Evolutionary conservation across 1,284 basidiomycete genomes (phyloP).

Genomic region (Cutaneotrichosporon mucoides): DNA sequence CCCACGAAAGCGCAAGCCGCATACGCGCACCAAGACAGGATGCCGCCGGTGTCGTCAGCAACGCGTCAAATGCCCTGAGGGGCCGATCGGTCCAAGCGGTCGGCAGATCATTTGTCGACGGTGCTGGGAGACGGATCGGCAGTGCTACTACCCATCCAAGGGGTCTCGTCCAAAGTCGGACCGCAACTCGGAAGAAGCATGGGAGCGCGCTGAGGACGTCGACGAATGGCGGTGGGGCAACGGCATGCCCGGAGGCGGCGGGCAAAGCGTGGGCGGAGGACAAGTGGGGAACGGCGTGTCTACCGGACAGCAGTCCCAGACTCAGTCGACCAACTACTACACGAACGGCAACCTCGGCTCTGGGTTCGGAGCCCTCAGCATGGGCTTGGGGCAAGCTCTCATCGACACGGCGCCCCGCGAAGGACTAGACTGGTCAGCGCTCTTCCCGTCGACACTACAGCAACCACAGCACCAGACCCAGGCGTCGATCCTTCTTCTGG

Average conservation of each 20-base stretch:
- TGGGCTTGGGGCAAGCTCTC: background rate
- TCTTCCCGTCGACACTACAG: background rate
- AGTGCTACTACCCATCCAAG: conserved; percentile 21
- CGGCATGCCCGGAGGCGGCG: background rate
- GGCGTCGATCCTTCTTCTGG: background rate
- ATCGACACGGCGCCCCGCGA: background rate
- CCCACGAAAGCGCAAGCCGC: conserved; percentile 10
- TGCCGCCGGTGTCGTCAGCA: conserved; percentile 17
- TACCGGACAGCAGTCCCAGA: too few species aligned
- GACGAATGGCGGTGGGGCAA: conserved; percentile 10
- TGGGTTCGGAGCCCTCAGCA: background rate
- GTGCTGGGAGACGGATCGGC: conserved; percentile 19
- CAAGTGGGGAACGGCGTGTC: too few species aligned
- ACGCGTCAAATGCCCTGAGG: conserved; percentile 23
- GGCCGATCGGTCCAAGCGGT: conserved; percentile 1
- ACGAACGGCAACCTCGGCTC: background rate
- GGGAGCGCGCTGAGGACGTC: conserved; percentile 13
- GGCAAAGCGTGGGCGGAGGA: background rate
- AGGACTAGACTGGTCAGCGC: background rate
- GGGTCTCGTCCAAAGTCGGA: conserved; percentile 8
- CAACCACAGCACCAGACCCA: background rate
- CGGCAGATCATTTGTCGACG: conserved; percentile 18
- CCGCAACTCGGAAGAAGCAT: conserved; percentile 8
- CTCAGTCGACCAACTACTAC: background rate
- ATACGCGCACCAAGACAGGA: conserved; percentile 18